Conservation (phyloP, 805 yeast genomes). For the Phaffomyces antillensis region DNA sequence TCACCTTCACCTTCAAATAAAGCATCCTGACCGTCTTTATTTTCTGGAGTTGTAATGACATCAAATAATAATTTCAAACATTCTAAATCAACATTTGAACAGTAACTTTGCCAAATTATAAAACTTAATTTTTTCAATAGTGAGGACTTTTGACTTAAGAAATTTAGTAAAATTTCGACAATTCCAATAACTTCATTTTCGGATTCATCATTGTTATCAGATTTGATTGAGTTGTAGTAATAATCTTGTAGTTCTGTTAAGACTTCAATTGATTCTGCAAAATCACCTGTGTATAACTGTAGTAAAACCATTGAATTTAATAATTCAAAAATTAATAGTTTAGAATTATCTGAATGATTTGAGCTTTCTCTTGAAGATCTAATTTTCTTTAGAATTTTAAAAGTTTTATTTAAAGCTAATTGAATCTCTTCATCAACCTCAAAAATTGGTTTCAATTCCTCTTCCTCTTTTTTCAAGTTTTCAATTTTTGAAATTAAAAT, state of each 20-base stretch:
- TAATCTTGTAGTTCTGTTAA: constrained; percentile 66
- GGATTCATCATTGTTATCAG: constrained; percentile 21
- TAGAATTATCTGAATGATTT: constrained; percentile 23
- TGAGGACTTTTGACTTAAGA: constrained; percentile 49
- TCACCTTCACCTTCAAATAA: constrained; percentile 63
- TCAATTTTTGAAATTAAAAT: constrained; percentile 26
- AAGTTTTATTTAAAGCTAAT: constrained; percentile 40
- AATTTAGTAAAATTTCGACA: constrained; percentile 52
- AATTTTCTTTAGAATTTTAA: constrained; percentile 40
- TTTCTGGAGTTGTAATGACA: constrained; percentile 61
- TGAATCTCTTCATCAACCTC: constrained; percentile 55
- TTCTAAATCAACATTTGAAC: constrained; percentile 34
- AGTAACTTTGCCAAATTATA: constrained; percentile 50
- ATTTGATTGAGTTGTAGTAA: constrained; percentile 37
- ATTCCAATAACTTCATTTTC: constrained; percentile 40
- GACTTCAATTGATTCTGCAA: constrained; percentile 62
- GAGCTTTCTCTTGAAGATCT: constrained; percentile 28
- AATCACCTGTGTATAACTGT: constrained; percentile 68
- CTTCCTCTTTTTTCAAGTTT: constrained; percentile 9
- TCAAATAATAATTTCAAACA: constrained; percentile 48
- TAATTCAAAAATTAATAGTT: constrained; percentile 62
- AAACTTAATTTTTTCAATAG: constrained; percentile 51
- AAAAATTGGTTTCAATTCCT: constrained; percentile 21
- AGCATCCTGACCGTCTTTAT: constrained; percentile 69
- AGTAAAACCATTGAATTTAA: constrained; percentile 69